Evolutionary conservation across 768 basidiomycete species (phyloP).

Genomic region (Kwoniella dendrophila): DNA sequence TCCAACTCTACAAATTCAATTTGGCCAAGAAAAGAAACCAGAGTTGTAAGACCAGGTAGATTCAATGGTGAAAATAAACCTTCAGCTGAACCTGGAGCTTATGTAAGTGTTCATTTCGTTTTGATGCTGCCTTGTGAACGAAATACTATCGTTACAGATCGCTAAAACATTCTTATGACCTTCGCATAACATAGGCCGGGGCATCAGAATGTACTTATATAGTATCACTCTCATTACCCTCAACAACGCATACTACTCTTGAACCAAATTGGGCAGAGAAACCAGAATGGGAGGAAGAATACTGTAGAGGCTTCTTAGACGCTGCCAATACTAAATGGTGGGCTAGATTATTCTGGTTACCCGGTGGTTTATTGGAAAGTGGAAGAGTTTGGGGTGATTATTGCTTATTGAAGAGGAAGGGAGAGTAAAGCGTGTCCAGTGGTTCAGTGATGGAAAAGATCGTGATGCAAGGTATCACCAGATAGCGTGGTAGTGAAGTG

Average conservation of each 20-base stretch:
- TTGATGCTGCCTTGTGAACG: too few relatives aligned
- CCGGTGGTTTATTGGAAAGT: conserved; percentile 68
- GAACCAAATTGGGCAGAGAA: conserved; percentile 74
- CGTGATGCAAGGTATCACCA: neutral
- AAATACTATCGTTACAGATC: too few relatives aligned
- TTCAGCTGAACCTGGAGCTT: conserved; percentile 64
- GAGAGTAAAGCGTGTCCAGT: conserved; percentile 1
- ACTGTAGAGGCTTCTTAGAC: conserved; percentile 82
- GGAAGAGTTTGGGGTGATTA: conserved; percentile 84
- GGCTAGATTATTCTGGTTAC: conserved; percentile 79
- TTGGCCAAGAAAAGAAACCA: conserved; percentile 69
- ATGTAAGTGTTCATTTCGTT: too few relatives aligned
- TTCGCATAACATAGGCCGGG: conserved; percentile 63
- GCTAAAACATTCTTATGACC: too few relatives aligned
- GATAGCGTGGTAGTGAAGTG: neutral
- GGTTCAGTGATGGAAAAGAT: conserved; percentile 3
- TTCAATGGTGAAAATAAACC: conserved; percentile 89
- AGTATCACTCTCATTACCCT: conserved; percentile 84
- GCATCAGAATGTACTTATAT: conserved; percentile 80
- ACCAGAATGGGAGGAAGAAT: conserved; percentile 75
- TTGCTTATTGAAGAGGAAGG: conserved; percentile 70
- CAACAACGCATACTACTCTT: conserved; percentile 61
- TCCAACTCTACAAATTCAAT: conserved; percentile 54
- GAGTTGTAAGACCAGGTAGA: conserved; percentile 62
- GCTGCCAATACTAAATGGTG: conserved; percentile 69